Conservation (phyloP, 495 filamentous ascomycete genomes). For the Tuber calosporum region DNA sequence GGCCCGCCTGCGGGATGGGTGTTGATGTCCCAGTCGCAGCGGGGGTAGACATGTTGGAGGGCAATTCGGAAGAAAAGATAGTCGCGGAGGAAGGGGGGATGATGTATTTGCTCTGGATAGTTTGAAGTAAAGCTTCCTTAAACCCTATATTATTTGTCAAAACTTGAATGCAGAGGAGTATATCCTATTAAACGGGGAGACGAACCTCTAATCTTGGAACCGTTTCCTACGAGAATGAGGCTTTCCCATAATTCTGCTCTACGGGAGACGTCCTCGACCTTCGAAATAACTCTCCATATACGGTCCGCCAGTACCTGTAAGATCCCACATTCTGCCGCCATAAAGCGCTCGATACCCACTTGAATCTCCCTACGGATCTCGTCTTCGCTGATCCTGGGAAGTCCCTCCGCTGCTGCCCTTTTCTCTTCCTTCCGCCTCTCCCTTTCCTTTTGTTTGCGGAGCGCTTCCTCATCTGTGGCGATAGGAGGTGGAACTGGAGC, state of each 20-base stretch:
- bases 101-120: conserved; percentile 71
- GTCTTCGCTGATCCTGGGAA: conserved; percentile 40
- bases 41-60: conserved; percentile 86
- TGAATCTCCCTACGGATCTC: conserved; percentile 66
- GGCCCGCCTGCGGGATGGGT: conserved; percentile 47
- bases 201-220: conserved; percentile 69
- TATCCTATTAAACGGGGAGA: background rate
- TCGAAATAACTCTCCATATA: conserved; percentile 71
- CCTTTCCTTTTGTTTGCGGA: conserved; percentile 29
- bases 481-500: conserved; percentile 33
- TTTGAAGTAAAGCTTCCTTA: conserved; percentile 75
- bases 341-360: conserved; percentile 80
- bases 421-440: conserved; percentile 42
- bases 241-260: conserved; percentile 83
- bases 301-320: conserved; percentile 72
- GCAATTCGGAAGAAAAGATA: conserved; percentile 94
- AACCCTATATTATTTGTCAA: conserved; percentile 50
- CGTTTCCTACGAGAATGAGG: conserved; percentile 80
- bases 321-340: conserved; percentile 63
- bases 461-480: conserved; percentile 18
- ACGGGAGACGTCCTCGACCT: conserved; percentile 69
- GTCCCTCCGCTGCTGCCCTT: conserved; percentile 44
- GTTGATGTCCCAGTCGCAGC: conserved; percentile 87
- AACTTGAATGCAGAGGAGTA: background rate
- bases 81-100: conserved; percentile 84